A percentile compares a stretch with the other conserved stretches of the same genome.
Conservation (phyloP, 306 rosid species). For the Leucaena leucocephala region DNA sequence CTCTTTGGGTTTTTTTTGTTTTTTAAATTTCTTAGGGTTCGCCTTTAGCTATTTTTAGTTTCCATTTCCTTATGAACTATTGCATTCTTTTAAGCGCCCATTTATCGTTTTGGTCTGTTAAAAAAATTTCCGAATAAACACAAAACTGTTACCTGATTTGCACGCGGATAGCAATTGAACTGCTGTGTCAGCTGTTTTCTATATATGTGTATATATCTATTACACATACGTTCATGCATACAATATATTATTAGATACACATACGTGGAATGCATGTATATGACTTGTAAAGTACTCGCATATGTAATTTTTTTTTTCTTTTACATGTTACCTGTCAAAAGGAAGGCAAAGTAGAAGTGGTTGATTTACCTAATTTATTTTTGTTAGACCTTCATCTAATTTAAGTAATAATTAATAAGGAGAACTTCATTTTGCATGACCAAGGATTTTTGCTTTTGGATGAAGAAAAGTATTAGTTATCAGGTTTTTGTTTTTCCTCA, state of each 20-base stretch:
- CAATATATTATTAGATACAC: not conserved
- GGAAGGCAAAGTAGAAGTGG: slow-evolving; percentile 14
- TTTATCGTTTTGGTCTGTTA: not conserved
- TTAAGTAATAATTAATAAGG: not conserved
- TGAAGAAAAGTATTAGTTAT: not conserved
- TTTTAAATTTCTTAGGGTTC: not conserved
- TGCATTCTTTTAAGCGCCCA: slow-evolving; percentile 1
- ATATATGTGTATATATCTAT: not conserved
- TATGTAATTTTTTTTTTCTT: not conserved
- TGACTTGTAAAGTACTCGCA: not conserved
- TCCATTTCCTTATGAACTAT: slow-evolving; percentile 13
- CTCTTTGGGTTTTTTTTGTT: slow-evolving; percentile 14
- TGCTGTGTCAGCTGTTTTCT: not conserved
- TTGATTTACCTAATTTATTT: slow-evolving; percentile 14
- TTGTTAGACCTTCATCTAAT: not conserved
- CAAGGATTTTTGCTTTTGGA: not conserved
- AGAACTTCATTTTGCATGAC: slow-evolving; percentile 2
- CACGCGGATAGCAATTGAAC: not conserved
- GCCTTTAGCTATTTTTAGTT: slow-evolving; percentile 8
- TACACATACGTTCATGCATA: not conserved
- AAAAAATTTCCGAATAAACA: slow-evolving; percentile 17
- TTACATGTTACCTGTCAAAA: slow-evolving; percentile 13
- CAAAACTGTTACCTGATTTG: not conserved
- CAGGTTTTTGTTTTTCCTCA: not conserved
- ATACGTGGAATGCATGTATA: not conserved